Percentiles rank a stretch among this genome's conserved stretches.
Conservation (phyloP, 2,329 filamentous ascomycete genomes). For the Aspergillus calidoustus region DNA sequence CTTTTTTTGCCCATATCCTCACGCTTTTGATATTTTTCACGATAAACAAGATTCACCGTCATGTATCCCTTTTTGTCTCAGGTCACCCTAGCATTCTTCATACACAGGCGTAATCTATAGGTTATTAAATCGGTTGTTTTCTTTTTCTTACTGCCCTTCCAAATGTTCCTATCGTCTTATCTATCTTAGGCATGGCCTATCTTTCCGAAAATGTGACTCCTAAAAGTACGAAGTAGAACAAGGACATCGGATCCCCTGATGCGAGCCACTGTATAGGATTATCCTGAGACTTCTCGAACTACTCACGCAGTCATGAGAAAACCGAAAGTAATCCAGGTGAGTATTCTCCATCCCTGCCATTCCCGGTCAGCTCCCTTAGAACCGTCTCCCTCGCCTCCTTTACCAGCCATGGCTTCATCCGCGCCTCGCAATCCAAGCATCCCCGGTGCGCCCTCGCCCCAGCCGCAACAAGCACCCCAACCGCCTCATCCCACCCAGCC, state of each 20-base stretch:
- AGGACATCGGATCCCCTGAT: not conserved
- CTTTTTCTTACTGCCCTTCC: slow-evolving; percentile 28
- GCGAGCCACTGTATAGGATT: too few species aligned
- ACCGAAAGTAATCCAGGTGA: too few species aligned
- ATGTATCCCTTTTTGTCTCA: slow-evolving; percentile 46
- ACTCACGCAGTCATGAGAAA: too few species aligned
- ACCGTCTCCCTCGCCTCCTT: too few species aligned
- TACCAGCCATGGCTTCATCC: too few species aligned
- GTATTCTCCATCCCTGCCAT: too few species aligned
- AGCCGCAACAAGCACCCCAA: too few species aligned
- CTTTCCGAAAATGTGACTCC: slow-evolving; percentile 2
- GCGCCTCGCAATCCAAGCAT: too few species aligned
- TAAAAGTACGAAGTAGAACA: not conserved
- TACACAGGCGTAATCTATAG: slow-evolving; percentile 46
- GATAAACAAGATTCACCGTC: slow-evolving; percentile 55
- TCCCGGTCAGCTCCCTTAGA: too few species aligned
- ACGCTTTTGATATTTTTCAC: slow-evolving; percentile 32
- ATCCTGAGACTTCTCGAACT: too few species aligned
- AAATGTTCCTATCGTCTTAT: slow-evolving; percentile 21
- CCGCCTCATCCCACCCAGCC: too few species aligned
- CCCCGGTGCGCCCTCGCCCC: too few species aligned
- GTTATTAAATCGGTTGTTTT: slow-evolving; percentile 24
- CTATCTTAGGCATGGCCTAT: slow-evolving; percentile 11
- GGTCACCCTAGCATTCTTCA: slow-evolving; percentile 41
- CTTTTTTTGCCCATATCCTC: not conserved